Percentiles rank a stretch among this genome's conserved stretches.
These are phyloP conservation scores for Penicilliopsis zonata DNA, from an alignment of 495 filamentous ascomycete species.

Conservation along the genomic window DNA sequence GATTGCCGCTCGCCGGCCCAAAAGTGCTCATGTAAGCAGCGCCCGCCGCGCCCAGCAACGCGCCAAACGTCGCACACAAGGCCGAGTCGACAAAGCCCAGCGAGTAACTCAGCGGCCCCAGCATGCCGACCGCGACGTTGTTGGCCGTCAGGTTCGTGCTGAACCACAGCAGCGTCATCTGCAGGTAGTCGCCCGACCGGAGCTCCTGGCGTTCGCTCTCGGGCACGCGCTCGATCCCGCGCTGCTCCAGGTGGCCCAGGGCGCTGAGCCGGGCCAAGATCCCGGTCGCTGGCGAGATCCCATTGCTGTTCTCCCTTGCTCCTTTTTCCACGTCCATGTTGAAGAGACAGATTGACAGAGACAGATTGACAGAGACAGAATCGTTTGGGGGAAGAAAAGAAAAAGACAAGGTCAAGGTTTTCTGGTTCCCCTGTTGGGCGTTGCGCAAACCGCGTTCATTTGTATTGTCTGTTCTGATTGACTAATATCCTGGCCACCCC, in stretches of 20 bases:
- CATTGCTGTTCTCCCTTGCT: too few species aligned
- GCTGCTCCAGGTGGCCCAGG: not conserved
- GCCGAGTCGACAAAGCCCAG: constrained; percentile 48
- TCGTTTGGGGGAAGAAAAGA: too few species aligned
- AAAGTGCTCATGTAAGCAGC: constrained; percentile 53
- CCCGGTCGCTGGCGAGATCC: too few species aligned
- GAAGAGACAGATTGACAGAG: too few species aligned
- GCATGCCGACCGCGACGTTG: constrained; percentile 49
- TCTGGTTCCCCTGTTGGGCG: too few species aligned
- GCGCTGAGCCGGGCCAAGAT: too few species aligned
- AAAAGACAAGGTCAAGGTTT: too few species aligned
- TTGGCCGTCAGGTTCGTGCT: constrained; percentile 52
- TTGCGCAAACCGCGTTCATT: too few species aligned
- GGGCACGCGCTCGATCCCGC: not conserved
- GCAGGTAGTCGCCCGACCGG: constrained; percentile 21
- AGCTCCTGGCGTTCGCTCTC: not conserved
- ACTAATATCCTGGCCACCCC: too few species aligned
- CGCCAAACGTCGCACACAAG: constrained; percentile 45
- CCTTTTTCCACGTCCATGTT: too few species aligned
- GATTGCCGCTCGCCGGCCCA: constrained; percentile 51
- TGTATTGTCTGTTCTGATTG: too few species aligned
- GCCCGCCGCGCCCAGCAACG: constrained; percentile 37
- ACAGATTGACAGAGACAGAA: too few species aligned
- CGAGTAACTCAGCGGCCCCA: constrained; percentile 46
- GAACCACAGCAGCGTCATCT: constrained; percentile 52